Evolutionary conservation across 2,329 filamentous ascomycete species (phyloP), one percentile per base, ranked within the genome.

Genomic region (Drechslerella stenobrocha): DNA sequence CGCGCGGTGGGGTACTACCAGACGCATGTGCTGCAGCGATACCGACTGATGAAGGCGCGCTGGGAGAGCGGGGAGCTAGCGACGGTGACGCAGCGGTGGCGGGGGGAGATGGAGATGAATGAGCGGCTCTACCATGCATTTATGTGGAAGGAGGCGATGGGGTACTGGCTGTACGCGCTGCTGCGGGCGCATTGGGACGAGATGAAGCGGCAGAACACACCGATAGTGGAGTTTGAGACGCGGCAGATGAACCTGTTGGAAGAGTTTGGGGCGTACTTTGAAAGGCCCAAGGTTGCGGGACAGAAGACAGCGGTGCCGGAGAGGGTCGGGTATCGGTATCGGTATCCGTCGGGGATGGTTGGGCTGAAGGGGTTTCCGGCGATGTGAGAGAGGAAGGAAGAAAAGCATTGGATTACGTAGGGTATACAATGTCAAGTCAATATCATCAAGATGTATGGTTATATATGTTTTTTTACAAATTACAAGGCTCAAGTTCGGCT

Each of bases 71-170:
- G 46, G 18, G 44, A 50, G n/a, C 26, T 44, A 11, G 63, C 47
- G 42, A 55, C 26, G 15, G 40, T 40, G 24, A 45, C 22, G 18
- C 23, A 66, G 11, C 28, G 58, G 1, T 60, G 55, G 55, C 53
- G 32, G 22, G 15, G 23, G 42, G 55, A 67, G 28, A 52, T 40
- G 55, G 15, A 44, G 28, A 56, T 67, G 55, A 59, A 67, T 15
- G 50, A 67, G 22, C 32, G 51, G 26, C 30, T 67, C 7, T 67
- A 67, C 20, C 26, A 55, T 4, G 44, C 60, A 32, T 59, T 55
- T 15, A 55, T 55, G 63, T 67, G 63, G 63, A 67, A 67, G 45
- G 63, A 67, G n/a, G 34, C 63, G 55, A 60, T 67, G 34, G 63
- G 63, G 30, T 56, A 67, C 13, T 67, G 63, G 63, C 42, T 67